Percentiles rank a stretch among this genome's conserved stretches.
phyloP scores from a whole-genome alignment of 2,329 filamentous ascomycete species.

The Chalara sp. region DNA sequence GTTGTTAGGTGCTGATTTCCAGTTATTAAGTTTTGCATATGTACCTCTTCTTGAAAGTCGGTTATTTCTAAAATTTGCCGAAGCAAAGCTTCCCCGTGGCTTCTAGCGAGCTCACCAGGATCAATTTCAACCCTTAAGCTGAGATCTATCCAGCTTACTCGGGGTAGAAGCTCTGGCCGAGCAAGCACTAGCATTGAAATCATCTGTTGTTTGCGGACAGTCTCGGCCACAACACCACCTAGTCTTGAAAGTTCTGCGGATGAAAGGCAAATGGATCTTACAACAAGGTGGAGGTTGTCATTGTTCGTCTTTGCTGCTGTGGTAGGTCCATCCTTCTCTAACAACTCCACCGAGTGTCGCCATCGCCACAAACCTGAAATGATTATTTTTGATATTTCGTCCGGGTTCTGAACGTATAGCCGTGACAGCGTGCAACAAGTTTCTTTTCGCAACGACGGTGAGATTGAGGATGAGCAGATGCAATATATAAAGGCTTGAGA shows the following conservation, averaged over 20 bases:
- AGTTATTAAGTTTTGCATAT: constrained; percentile 9
- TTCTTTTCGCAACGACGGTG: constrained; percentile 57
- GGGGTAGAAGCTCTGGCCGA: constrained; percentile 69
- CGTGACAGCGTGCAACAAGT: constrained; percentile 54
- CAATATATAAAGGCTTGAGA: constrained; percentile 78
- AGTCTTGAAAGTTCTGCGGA: constrained; percentile 41
- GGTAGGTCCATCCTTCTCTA: constrained; percentile 74
- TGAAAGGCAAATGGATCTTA: constrained; percentile 57
- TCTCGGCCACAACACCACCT: constrained; percentile 36
- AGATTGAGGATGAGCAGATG: constrained; percentile 55
- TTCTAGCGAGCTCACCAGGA: constrained; percentile 68
- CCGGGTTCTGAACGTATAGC: constrained; percentile 56
- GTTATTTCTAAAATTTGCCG: constrained; percentile 53
- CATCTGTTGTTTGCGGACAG: constrained; percentile 61
- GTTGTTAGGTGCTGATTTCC: background rate
- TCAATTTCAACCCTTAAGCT: constrained; percentile 76
- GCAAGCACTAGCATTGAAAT: constrained; percentile 72
- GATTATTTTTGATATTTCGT: constrained; percentile 54
- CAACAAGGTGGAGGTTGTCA: constrained; percentile 52
- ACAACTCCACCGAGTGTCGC: constrained; percentile 58
- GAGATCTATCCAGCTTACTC: constrained; percentile 80
- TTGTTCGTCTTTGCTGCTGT: constrained; percentile 57
- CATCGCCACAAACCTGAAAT: constrained; percentile 74
- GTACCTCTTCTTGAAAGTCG: constrained; percentile 45
- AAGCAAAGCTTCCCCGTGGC: constrained; percentile 58